Base-by-base conservation (phyloP, 2,329 filamentous ascomycete genomes). In the Aspergillus amoenus region DNA sequence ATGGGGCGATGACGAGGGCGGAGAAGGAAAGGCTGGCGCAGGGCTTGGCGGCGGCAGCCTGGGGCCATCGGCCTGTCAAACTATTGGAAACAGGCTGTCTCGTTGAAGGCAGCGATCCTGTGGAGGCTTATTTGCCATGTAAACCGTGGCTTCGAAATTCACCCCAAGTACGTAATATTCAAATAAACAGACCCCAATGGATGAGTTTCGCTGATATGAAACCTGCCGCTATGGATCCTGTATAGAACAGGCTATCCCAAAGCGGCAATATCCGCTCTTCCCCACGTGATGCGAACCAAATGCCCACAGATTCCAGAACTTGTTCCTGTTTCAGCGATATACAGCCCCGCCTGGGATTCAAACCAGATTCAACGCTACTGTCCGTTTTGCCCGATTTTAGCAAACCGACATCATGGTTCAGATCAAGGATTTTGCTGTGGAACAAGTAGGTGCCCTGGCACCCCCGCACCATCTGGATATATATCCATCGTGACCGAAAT, bases 391-490 rank as follows among this genome's bases (percentile, higher is more conserved):
- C 18, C 40, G 17, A 40, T 18, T 22, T 21, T 41, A n/a, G 13
- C 8, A 41, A 18, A 30, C 40, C 40, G 15, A 37, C 60, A 67
- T 41, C 50, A 78, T 78, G 76, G 76, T 77, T 27, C 71, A 76
- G 51, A 65, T 78, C 48, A 67, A 73, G 49, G 65, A 71, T 21
- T 79, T 79, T 55, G 74, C 73, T 13, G 89, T 94, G 8, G 91
- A 95, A 76, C 80, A 86, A 72, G 85, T 85, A 78, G 63, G 73
- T 74, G 61, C 64, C 61, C 32, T 48, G 18, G 13, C 49, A 40
- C 21, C 52, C 27, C 57, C 54, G 46, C 57, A 60, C 44, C 50
- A 8, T 27, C 5, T 41, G 21, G 40, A 43, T 34, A 40, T 47
- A 47, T 47, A 43, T 22, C 21, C 22, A 47, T 47, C 41, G 50